Base-by-base conservation (phyloP, 257 asterid species). In the Jasminum sambac region DNA sequence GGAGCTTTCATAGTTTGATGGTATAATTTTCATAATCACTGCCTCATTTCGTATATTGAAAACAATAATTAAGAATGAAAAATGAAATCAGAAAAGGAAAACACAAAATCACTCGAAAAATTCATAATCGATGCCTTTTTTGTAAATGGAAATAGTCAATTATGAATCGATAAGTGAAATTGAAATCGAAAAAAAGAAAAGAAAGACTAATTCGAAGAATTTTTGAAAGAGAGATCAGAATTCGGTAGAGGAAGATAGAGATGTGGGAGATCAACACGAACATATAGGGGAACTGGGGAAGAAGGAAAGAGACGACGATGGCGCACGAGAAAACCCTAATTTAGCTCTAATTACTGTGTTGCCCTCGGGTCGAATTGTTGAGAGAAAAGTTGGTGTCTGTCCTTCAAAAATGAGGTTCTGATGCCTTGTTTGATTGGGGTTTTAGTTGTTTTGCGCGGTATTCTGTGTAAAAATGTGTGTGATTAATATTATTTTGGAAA, bases 171-270 rank as follows among this genome's bases (percentile, higher is more conserved):
- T 30, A 30, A 30, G 2, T 30, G 36, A 30, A 30, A 30, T 30
- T 4, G 4, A 30, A 30, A 30, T 30, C 4, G 4, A 30, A 30
- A 30, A 30, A 30, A 30, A 1, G 4, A 30, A 30, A 30, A 30
- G 4, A 30, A 30, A 1, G 36, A 14, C 24, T 42, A 25, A 12
- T 6, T 5, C 30, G 8, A 40, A 17, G 16, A 4, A 19, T 26
- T 52, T 7, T n/a, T 6, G 24, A n/a, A 46, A 2, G 72, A 78
- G 80, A 74, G 84, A 86, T 87, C 88, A 82, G 88, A 73, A 60
- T 42, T 19, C 69, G 63, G 23, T 5, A 55, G 16, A 68, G 74
- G 39, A 30, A 13, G 6, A 8, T 0, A 44, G 44, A 34, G 76
- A 84, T 78, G 5, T 2, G 11, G 59, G 23, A 6, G 26, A 55